A percentile compares a stretch with the other conserved stretches of the same genome.
These are phyloP conservation scores for Vinca minor DNA, from an alignment of 257 asterid species.

Conservation along the genomic window DNA sequence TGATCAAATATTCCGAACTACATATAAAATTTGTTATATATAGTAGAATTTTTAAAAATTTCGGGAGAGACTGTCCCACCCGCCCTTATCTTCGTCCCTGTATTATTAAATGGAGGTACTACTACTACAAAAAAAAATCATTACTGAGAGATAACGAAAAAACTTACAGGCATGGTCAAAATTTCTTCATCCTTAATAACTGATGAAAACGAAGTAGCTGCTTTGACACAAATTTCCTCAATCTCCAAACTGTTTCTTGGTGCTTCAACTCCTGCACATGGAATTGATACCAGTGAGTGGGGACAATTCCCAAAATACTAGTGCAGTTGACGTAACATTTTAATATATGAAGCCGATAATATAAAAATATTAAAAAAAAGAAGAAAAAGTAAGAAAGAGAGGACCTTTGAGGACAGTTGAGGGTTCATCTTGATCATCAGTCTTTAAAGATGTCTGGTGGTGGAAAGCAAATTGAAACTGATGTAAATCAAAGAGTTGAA, in stretches of 20 bases:
- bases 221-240: slow-evolving; percentile 27
- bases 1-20: no score
- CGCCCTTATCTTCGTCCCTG: no score
- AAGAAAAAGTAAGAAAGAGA: no score
- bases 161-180: slow-evolving; percentile 59
- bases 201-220: slow-evolving; percentile 9
- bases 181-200: slow-evolving; percentile 19
- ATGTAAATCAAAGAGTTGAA: slow-evolving; percentile 64
- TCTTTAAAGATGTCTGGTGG: slow-evolving; percentile 34
- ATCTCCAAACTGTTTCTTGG: slow-evolving; percentile 88
- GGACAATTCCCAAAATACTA: background rate
- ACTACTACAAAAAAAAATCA: no score
- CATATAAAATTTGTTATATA: no score
- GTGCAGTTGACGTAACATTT: no score
- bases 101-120: no score
- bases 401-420: slow-evolving; percentile 37
- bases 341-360: no score
- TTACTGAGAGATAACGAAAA: background rate
- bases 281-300: background rate
- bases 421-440: slow-evolving; percentile 19
- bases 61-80: no score
- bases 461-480: slow-evolving; percentile 41
- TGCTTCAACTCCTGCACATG: slow-evolving; percentile 68
- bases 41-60: no score
- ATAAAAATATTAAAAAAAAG: no score